A percentile compares a stretch with the other conserved stretches of the same genome.
phyloP scores from a whole-genome alignment of 1,139 yeast species.

The Taphrina pruni region DNA sequence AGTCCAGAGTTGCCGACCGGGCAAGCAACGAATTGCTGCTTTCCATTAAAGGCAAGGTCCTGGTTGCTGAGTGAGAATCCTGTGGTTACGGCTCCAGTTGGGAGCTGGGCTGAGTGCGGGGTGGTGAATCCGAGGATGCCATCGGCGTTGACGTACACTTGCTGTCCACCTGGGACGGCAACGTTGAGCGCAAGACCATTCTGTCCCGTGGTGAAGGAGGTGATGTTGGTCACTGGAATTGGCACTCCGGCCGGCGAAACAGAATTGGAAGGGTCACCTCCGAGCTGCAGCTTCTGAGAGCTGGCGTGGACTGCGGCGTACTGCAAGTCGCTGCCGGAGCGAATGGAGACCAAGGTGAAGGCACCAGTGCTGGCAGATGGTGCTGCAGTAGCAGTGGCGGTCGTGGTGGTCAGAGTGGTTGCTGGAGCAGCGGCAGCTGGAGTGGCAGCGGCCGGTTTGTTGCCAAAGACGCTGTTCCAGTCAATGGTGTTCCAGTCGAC shows the following conservation, averaged over 20 bases:
- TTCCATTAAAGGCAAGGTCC: constrained; percentile 18
- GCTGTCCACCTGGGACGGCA: constrained; percentile 33
- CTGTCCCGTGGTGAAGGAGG: constrained; percentile 17
- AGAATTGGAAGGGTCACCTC: constrained; percentile 20
- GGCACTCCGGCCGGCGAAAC: constrained; percentile 25
- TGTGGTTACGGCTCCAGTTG: constrained; percentile 8
- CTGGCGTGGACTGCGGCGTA: constrained; percentile 17
- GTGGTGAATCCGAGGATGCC: constrained; percentile 28
- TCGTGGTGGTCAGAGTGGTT: constrained; percentile 8
- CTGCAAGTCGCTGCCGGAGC: constrained; percentile 30
- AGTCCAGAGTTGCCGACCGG: constrained; percentile 17
- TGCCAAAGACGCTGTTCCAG: constrained; percentile 23
- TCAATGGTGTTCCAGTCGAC: constrained; percentile 39
- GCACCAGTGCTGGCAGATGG: constrained; percentile 14
- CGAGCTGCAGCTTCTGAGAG: constrained; percentile 16
- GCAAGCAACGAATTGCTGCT: constrained; percentile 27
- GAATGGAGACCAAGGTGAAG: constrained; percentile 27
- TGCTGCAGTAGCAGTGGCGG: constrained; percentile 22
- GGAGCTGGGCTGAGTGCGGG: constrained; percentile 25
- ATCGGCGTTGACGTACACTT: constrained; percentile 23
- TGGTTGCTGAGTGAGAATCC: constrained; percentile 24
- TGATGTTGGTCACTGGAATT: constrained; percentile 5
- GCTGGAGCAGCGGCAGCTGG: constrained; percentile 27
- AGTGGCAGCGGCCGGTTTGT: constrained; percentile 15
- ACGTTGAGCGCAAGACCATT: constrained; percentile 10